Percentiles rank a stretch among this genome's conserved stretches.
These are phyloP conservation scores for Naganishia albida DNA, from an alignment of 1,284 basidiomycete species.

Conservation along the genomic window DNA sequence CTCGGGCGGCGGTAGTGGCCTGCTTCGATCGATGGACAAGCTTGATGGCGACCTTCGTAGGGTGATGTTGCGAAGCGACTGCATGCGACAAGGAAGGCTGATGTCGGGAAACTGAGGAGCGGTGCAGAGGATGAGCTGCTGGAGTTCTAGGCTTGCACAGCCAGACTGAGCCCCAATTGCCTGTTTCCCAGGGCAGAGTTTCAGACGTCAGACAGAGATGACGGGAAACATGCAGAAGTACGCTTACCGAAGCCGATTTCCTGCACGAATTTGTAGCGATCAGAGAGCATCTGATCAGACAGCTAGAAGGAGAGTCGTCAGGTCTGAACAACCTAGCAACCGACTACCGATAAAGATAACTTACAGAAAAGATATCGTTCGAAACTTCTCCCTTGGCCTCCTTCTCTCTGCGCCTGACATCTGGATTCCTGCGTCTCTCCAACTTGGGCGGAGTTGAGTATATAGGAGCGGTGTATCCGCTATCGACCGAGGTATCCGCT, in stretches of 20 bases:
- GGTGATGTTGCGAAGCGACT: slow-evolving; percentile 27
- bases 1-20: slow-evolving; percentile 77
- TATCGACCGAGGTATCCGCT: slow-evolving; percentile 12
- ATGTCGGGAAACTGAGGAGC: slow-evolving; percentile 14
- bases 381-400: slow-evolving; percentile 20
- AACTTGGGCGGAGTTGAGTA: slow-evolving; percentile 12
- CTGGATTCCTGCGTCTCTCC: slow-evolving; percentile 1
- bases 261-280: slow-evolving; percentile 44
- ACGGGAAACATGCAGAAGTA: background rate
- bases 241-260: slow-evolving; percentile 49
- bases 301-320: slow-evolving; percentile 34
- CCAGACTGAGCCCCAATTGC: slow-evolving; percentile 54
- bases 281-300: slow-evolving; percentile 45
- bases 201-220: background rate
- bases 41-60: slow-evolving; percentile 74
- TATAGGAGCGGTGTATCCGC: background rate
- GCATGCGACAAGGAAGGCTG: slow-evolving; percentile 21
- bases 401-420: slow-evolving; percentile 10
- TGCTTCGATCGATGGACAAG: slow-evolving; percentile 78
- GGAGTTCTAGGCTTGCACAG: slow-evolving; percentile 39
- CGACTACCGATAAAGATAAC: slow-evolving; percentile 6
- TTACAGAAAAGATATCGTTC: slow-evolving; percentile 33
- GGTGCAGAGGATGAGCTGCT: slow-evolving; percentile 28
- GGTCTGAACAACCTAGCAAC: too few species aligned
- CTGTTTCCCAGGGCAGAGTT: background rate